Percentiles rank a stretch among this genome's conserved stretches.
These are phyloP conservation scores for Blastobotrys malaysiensis DNA, from an alignment of 1,139 yeast species.

Conservation along the genomic window DNA sequence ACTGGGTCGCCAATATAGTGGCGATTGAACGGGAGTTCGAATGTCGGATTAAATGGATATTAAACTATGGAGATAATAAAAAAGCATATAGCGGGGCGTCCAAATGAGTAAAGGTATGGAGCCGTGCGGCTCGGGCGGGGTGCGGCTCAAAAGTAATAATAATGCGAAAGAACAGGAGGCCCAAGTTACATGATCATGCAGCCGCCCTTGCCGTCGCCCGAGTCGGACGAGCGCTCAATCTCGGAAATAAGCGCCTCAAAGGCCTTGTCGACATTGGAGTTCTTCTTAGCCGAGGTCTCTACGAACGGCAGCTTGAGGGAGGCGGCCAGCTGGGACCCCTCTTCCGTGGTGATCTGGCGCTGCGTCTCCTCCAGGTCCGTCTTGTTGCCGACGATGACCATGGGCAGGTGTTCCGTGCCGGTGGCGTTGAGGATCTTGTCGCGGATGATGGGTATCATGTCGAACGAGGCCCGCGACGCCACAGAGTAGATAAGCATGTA, in stretches of 20 bases:
- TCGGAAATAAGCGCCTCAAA: slow-evolving; percentile 65
- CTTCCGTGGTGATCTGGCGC: slow-evolving; percentile 55
- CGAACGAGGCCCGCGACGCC: slow-evolving; percentile 73
- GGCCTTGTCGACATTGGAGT: slow-evolving; percentile 59
- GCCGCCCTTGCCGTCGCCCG: slow-evolving; percentile 36
- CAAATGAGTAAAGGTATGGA: too few species aligned
- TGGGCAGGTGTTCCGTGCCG: slow-evolving; percentile 69
- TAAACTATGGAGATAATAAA: too few species aligned
- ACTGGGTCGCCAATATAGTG: too few species aligned
- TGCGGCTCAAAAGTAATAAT: background rate
- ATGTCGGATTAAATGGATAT: too few species aligned
- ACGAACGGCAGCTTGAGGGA: slow-evolving; percentile 60
- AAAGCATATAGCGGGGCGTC: background rate
- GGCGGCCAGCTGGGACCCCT: slow-evolving; percentile 60
- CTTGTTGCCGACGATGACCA: slow-evolving; percentile 82
- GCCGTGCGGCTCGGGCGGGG: too few species aligned
- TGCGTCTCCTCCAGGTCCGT: slow-evolving; percentile 58
- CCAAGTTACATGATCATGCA: slow-evolving; percentile 19
- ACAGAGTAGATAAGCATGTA: slow-evolving; percentile 79
- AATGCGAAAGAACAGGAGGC: background rate
- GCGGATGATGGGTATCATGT: slow-evolving; percentile 68
- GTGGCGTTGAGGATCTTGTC: slow-evolving; percentile 77
- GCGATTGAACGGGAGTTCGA: too few species aligned
- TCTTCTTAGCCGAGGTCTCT: slow-evolving; percentile 80
- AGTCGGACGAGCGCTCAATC: slow-evolving; percentile 59